Evolutionary conservation across 306 rosid genomes (phyloP).

Genomic region (Lathyrus aphaca): DNA sequence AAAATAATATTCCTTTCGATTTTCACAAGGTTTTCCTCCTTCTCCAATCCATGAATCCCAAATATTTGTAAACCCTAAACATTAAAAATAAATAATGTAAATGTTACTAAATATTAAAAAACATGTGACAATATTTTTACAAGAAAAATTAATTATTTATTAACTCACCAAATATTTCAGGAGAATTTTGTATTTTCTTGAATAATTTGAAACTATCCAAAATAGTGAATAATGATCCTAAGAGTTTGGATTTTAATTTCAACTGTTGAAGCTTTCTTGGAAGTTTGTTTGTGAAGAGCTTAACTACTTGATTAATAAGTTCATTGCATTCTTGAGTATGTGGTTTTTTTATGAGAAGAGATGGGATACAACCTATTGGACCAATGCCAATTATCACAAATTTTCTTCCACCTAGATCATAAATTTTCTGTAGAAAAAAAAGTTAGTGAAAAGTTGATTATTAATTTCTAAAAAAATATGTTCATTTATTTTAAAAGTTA

Average conservation of each 20-base stretch:
- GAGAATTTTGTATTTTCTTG: neutral
- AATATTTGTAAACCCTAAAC: slow-evolving; percentile 1
- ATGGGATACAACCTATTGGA: slow-evolving; percentile 31
- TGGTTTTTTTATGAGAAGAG: neutral
- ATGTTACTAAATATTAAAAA: neutral
- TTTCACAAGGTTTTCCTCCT: slow-evolving; percentile 21
- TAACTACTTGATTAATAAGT: slow-evolving; percentile 22
- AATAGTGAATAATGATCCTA: slow-evolving; percentile 8
- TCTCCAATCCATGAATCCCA: neutral
- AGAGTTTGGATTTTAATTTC: neutral
- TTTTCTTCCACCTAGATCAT: slow-evolving; percentile 20
- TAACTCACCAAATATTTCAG: slow-evolving; percentile 25
- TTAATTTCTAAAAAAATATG: too few relatives aligned
- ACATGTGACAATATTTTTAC: neutral
- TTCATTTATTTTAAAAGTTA: too few relatives aligned
- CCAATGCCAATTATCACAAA: slow-evolving; percentile 23
- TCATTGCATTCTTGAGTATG: slow-evolving; percentile 19
- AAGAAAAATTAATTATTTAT: neutral
- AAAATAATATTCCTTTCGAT: slow-evolving; percentile 1
- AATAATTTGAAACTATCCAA: slow-evolving; percentile 21
- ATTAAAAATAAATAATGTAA: neutral
- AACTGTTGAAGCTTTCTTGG: slow-evolving; percentile 9
- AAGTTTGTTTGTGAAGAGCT: slow-evolving; percentile 20
- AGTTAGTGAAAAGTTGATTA: neutral
- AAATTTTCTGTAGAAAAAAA: neutral